Evolutionary conservation across 768 basidiomycete genomes (phyloP).

Genomic region (Amanita polypyramis): DNA sequence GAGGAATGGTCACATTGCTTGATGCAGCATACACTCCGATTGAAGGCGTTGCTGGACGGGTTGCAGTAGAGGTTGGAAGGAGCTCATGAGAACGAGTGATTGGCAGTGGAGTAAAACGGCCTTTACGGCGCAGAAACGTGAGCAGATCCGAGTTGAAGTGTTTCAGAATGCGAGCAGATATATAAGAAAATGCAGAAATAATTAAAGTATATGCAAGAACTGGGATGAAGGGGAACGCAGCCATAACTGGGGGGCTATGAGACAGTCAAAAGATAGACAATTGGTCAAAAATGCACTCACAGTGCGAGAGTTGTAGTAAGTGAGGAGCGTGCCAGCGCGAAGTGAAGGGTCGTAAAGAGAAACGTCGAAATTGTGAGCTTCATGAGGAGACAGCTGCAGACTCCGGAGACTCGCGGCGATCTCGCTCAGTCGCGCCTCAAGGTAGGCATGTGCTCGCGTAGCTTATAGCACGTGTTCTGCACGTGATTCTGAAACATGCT

Average conservation of each 20-base stretch:
- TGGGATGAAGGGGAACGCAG: conserved; percentile 5
- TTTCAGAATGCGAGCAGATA: conserved; percentile 5
- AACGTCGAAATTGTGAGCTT: neutral
- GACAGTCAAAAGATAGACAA: neutral
- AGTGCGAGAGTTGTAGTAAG: neutral
- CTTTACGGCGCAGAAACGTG: conserved; percentile 5
- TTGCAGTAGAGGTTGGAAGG: conserved; percentile 11
- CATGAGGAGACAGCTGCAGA: neutral
- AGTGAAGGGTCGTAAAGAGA: neutral
- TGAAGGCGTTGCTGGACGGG: conserved; percentile 10
- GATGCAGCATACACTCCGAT: conserved; percentile 4
- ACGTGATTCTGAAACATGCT: conserved; percentile 15
- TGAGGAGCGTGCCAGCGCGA: conserved; percentile 8
- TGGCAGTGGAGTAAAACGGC: neutral
- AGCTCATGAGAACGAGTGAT: conserved; percentile 4
- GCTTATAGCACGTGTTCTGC: conserved; percentile 4
- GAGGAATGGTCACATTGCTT: conserved; percentile 3
- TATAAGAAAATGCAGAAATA: conserved; percentile 6
- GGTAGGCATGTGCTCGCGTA: conserved; percentile 4
- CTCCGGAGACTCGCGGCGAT: neutral
- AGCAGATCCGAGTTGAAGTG: conserved; percentile 6
- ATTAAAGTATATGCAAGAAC: conserved; percentile 4
- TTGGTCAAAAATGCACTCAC: neutral
- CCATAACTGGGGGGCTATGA: conserved; percentile 3
- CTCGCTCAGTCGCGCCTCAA: conserved; percentile 3